Conservation (phyloP, 345 rosid species). For the Lepidium aucheri region DNA sequence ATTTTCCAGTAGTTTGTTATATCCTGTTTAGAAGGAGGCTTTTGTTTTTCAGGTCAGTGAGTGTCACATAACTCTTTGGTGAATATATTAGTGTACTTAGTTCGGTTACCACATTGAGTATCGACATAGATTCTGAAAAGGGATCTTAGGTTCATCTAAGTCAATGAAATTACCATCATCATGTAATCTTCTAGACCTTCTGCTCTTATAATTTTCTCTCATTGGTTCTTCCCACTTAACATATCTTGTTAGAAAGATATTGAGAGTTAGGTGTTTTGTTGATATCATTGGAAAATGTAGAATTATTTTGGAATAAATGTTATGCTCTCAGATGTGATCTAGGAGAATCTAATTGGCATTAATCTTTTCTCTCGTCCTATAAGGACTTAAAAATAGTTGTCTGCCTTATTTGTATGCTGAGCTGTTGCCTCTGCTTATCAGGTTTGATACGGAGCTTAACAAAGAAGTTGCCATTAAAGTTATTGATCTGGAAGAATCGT, state of each 20-base stretch:
- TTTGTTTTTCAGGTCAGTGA: neutral
- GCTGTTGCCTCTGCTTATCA: slow-evolving; percentile 35
- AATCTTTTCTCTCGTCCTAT: neutral
- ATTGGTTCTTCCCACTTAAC: neutral
- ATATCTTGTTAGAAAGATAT: neutral
- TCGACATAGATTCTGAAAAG: neutral
- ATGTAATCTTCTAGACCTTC: neutral
- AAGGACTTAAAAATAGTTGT: neutral
- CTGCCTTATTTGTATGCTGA: slow-evolving; percentile 13
- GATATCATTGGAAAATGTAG: neutral
- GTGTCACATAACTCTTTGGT: neutral
- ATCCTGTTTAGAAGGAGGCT: neutral
- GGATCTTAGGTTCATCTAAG: neutral
- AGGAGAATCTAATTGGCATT: neutral
- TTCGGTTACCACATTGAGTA: neutral
- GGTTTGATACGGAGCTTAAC: slow-evolving; percentile 92
- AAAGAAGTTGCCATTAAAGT: slow-evolving; percentile 99
- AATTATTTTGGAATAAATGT: neutral
- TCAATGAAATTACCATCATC: neutral
- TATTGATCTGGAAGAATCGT: slow-evolving; percentile 99
- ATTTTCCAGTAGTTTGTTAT: neutral
- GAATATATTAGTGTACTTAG: neutral
- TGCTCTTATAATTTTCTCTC: neutral
- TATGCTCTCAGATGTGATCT: neutral
- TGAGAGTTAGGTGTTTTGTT: neutral